These are phyloP conservation scores for Huntiella bhutanensis DNA, from an alignment of 2,329 filamentous ascomycete species.

Conservation along the genomic window DNA sequence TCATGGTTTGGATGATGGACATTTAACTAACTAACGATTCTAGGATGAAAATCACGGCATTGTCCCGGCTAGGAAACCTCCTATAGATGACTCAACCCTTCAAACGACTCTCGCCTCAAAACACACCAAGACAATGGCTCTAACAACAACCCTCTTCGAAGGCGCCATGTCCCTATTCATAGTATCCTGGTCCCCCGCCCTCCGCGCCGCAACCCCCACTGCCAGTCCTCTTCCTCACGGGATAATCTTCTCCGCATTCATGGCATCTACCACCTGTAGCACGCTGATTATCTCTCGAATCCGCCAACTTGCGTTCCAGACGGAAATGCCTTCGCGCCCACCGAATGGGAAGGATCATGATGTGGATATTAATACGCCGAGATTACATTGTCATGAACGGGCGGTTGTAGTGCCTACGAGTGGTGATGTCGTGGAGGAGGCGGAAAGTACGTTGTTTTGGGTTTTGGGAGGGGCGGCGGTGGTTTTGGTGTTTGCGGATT, in stretches of 20 bases:
- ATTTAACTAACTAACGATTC: background rate
- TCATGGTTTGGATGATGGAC: background rate
- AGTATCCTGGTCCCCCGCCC: slow-evolving; percentile 37
- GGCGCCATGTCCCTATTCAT: slow-evolving; percentile 41
- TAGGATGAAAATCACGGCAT: slow-evolving; percentile 32
- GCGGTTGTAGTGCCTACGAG: background rate
- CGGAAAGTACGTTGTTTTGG: background rate
- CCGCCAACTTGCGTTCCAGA: background rate
- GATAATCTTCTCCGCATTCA: slow-evolving; percentile 37
- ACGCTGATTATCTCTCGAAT: slow-evolving; percentile 27
- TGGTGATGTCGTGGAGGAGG: background rate
- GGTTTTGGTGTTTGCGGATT: slow-evolving; percentile 21
- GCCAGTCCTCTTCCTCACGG: slow-evolving; percentile 23
- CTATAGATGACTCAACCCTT: slow-evolving; percentile 8
- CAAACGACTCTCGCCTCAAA: slow-evolving; percentile 20
- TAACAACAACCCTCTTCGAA: slow-evolving; percentile 37
- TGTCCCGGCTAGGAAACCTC: background rate
- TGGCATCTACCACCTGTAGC: slow-evolving; percentile 40
- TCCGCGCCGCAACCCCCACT: slow-evolving; percentile 17
- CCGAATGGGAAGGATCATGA: background rate
- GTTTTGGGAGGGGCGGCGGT: background rate
- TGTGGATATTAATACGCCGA: slow-evolving; percentile 1
- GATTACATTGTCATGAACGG: background rate
- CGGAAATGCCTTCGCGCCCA: background rate
- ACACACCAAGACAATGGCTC: slow-evolving; percentile 28